phyloP scores from a whole-genome alignment of 2,329 filamentous ascomycete species.

The Fusarium lateritium region DNA sequence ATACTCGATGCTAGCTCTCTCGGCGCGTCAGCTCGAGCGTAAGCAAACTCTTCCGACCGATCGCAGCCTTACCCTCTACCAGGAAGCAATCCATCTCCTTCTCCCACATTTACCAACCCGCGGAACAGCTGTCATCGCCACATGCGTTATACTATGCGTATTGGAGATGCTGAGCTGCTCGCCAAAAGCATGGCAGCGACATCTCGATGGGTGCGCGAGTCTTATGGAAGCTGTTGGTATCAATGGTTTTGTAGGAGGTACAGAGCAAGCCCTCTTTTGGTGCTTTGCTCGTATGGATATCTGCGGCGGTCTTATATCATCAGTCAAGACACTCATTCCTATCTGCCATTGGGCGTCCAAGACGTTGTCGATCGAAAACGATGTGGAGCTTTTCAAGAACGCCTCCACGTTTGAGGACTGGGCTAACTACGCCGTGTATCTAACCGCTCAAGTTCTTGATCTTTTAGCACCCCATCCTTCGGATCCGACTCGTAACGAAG shows the following conservation, averaged over 20 bases:
- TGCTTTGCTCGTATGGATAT: conserved; percentile 70
- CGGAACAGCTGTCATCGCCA: conserved; percentile 65
- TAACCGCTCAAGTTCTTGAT: conserved; percentile 61
- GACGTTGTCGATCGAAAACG: conserved; percentile 49
- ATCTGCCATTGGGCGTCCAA: conserved; percentile 62
- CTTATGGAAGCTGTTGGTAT: conserved; percentile 65
- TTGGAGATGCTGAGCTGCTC: conserved; percentile 67
- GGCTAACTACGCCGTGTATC: conserved; percentile 66
- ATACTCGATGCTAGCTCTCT: conserved; percentile 66
- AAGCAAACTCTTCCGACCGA: conserved; percentile 56
- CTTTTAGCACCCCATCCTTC: conserved; percentile 51
- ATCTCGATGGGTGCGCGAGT: conserved; percentile 67
- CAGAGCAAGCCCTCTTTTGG: conserved; percentile 68
- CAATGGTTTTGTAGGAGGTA: conserved; percentile 64
- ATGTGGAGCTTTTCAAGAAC: conserved; percentile 55
- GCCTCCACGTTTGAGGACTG: conserved; percentile 60
- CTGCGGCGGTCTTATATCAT: conserved; percentile 67
- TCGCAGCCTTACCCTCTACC: conserved; percentile 63
- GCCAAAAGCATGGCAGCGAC: conserved; percentile 65
- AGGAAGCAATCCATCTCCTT: conserved; percentile 65
- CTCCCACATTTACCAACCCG: conserved; percentile 63
- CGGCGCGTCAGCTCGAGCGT: conserved; percentile 65
- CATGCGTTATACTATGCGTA: conserved; percentile 68
- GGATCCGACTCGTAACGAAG: conserved; percentile 42
- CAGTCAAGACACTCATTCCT: conserved; percentile 65